Conservation (phyloP, 306 rosid genomes). For the Sindora glabra region DNA sequence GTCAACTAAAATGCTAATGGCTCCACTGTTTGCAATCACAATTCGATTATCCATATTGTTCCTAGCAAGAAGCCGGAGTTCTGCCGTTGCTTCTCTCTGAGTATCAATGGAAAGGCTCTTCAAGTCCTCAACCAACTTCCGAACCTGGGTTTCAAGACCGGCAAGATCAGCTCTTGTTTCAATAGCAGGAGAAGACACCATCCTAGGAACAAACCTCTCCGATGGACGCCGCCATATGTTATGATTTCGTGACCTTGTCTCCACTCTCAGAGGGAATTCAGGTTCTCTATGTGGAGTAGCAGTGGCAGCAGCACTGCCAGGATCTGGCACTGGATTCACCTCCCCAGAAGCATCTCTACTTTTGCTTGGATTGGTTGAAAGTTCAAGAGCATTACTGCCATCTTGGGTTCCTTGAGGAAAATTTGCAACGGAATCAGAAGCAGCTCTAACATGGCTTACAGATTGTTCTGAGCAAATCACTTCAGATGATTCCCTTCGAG, state of each 20-base stretch:
- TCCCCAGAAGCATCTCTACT: conserved; percentile 66
- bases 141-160: conserved; percentile 64
- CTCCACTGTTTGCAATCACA: conserved; percentile 82
- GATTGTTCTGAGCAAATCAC: conserved; percentile 38
- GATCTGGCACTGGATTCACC: conserved; percentile 45
- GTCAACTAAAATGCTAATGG: conserved; percentile 64
- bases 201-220: conserved; percentile 54
- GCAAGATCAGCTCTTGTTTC: conserved; percentile 74
- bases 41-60: conserved; percentile 84
- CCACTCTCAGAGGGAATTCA: conserved; percentile 42
- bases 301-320: conserved; percentile 26
- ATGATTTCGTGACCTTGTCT: conserved; percentile 55
- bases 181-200: conserved; percentile 37
- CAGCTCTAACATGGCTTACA: conserved; percentile 51
- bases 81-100: conserved; percentile 67
- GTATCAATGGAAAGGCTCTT: conserved; percentile 51
- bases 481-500: conserved; percentile 48
- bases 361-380: conserved; percentile 48
- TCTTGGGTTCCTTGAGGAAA: conserved; percentile 46
- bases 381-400: conserved; percentile 36
- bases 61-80: conserved; percentile 77
- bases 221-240: conserved; percentile 64
- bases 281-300: conserved; percentile 46
- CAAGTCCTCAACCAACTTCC: conserved; percentile 67
- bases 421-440: conserved; percentile 54